Percentiles rank a stretch among this genome's conserved stretches.
These are phyloP conservation scores for Populus hybrid DNA, from an alignment of 441 rosid species.

Conservation along the genomic window DNA sequence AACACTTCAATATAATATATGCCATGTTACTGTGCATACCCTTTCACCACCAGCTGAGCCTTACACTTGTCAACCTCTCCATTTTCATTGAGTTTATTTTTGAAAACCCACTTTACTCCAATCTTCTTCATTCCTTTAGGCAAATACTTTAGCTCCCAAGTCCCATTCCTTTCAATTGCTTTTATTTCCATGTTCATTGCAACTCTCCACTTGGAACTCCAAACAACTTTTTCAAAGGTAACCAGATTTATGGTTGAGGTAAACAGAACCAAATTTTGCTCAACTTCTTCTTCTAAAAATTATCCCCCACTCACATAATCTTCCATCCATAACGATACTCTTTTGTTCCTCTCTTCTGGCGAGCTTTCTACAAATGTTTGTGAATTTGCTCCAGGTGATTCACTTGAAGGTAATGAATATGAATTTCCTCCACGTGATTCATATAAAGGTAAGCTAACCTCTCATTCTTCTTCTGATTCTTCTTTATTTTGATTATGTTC, in stretches of 20 bases:
- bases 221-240: not conserved
- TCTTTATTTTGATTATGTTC: conserved; percentile 13
- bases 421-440: not conserved
- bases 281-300: not conserved
- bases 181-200: conserved; percentile 13
- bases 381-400: not conserved
- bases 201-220: conserved; percentile 1
- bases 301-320: conserved; percentile 12
- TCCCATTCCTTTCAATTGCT: conserved; percentile 13
- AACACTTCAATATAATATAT: not conserved
- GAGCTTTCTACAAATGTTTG: not conserved
- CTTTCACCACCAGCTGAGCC: not conserved
- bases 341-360: not conserved
- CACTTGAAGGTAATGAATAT: no score
- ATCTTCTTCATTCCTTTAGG: not conserved
- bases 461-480: not conserved
- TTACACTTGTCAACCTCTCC: not conserved
- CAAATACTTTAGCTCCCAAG: not conserved
- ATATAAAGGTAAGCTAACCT: not conserved
- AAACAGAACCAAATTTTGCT: not conserved
- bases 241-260: not conserved
- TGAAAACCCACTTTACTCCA: conserved; percentile 2
- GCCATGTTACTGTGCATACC: not conserved
- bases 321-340: not conserved
- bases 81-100: not conserved